A percentile compares a stretch with the other conserved stretches of the same genome.
These are phyloP conservation scores for Pyrenula aspistea DNA, from an alignment of 495 filamentous ascomycete genomes.

Conservation along the genomic window DNA sequence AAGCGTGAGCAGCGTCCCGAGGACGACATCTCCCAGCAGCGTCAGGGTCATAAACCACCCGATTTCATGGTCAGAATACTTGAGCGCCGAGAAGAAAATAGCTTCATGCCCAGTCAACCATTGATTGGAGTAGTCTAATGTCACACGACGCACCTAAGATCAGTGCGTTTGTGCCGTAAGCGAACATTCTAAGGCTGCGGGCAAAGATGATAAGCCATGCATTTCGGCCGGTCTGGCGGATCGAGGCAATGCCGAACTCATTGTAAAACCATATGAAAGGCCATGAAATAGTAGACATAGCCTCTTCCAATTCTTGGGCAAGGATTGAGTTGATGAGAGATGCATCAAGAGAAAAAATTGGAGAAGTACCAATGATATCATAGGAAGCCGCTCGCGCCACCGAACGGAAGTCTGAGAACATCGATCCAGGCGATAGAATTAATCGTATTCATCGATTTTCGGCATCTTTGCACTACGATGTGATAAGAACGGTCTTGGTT, in stretches of 20 bases:
- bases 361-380: no score
- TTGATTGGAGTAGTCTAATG: neutral
- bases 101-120: constrained; percentile 17
- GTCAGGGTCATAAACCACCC: constrained; percentile 86
- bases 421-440: no score
- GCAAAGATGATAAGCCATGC: neutral
- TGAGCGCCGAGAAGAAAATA: constrained; percentile 52
- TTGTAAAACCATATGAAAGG: neutral
- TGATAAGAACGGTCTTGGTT: no score
- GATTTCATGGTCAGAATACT: constrained; percentile 56
- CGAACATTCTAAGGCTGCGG: neutral
- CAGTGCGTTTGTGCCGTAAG: neutral
- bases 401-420: no score
- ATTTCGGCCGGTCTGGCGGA: neutral
- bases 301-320: no score
- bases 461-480: no score
- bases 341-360: no score
- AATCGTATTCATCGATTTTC: no score
- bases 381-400: no score
- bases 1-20: constrained; percentile 64
- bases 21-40: constrained; percentile 63
- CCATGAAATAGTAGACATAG: neutral
- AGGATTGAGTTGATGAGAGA: no score
- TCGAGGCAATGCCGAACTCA: neutral
- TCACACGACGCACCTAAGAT: neutral